Evolutionary conservation across 2,329 filamentous ascomycete genomes (phyloP).

Genomic region (Drechslerella coelobrocha): DNA sequence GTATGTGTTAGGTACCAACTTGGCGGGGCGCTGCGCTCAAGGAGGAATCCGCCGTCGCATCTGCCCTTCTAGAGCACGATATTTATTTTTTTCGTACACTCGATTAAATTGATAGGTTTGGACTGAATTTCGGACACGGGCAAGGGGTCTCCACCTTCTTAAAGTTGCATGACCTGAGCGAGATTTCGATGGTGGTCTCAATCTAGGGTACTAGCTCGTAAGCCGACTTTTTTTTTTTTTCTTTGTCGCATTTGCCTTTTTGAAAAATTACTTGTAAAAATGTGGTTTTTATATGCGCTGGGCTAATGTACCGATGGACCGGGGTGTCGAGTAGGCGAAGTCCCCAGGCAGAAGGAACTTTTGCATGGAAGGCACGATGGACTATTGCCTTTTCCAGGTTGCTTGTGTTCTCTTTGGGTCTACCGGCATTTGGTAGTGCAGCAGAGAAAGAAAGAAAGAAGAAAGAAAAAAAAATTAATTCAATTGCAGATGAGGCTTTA

Average conservation of each 20-base stretch:
- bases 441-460: conserved; percentile 15
- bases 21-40: conserved; percentile 14
- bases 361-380: conserved; percentile 3
- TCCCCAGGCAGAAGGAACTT: conserved; percentile 33
- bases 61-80: no score
- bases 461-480: background rate
- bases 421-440: conserved; percentile 33
- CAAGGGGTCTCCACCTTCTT: conserved; percentile 17
- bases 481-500: background rate
- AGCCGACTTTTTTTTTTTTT: no score
- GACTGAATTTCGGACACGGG: background rate
- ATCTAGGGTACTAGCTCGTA: background rate
- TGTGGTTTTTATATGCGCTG: no score
- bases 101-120: background rate
- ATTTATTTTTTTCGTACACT: background rate
- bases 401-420: conserved; percentile 10
- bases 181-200: background rate
- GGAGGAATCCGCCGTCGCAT: conserved; percentile 48
- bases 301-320: background rate
- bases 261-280: no score
- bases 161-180: conserved; percentile 17
- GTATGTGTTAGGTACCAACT: conserved; percentile 4
- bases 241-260: conserved; percentile 12
- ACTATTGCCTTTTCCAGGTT: conserved; percentile 45
- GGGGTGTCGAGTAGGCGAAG: conserved; percentile 4